phyloP scores from a whole-genome alignment of 2,329 filamentous ascomycete species.

The Xylariomycetidae sp. region DNA sequence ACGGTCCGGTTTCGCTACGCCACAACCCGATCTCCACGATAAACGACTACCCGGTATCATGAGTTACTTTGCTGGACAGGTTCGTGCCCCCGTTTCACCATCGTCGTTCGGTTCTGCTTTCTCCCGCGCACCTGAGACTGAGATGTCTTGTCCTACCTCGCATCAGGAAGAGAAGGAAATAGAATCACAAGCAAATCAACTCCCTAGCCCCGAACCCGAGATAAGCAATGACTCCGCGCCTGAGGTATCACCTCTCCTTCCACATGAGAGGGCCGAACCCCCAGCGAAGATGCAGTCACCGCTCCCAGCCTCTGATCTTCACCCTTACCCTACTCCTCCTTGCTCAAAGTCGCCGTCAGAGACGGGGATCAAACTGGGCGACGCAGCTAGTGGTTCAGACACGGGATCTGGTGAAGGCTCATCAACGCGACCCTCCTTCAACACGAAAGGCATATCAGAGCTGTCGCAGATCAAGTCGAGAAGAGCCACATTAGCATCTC shows the following conservation, averaged over 20 bases:
- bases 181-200: constrained; percentile 17
- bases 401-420: constrained; percentile 28
- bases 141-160: constrained; percentile 28
- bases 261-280: constrained; percentile 34
- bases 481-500: constrained; percentile 45
- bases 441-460: constrained; percentile 41
- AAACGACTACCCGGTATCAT: constrained; percentile 94
- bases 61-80: constrained; percentile 98
- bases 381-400: constrained; percentile 35
- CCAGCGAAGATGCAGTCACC: constrained; percentile 25
- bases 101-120: constrained; percentile 35
- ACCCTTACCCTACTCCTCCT: constrained; percentile 56
- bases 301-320: constrained; percentile 24
- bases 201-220: constrained; percentile 17
- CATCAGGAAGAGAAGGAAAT: constrained; percentile 28
- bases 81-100: constrained; percentile 80
- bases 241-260: constrained; percentile 30
- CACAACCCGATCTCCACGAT: constrained; percentile 88
- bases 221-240: constrained; percentile 18
- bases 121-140: constrained; percentile 35
- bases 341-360: constrained; percentile 44
- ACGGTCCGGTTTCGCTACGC: constrained; percentile 86
- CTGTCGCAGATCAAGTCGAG: constrained; percentile 36
- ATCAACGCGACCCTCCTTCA: constrained; percentile 31
- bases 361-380: constrained; percentile 37